Conservation (phyloP, 2,329 filamentous ascomycete genomes). For the Curvularia lunata region DNA sequence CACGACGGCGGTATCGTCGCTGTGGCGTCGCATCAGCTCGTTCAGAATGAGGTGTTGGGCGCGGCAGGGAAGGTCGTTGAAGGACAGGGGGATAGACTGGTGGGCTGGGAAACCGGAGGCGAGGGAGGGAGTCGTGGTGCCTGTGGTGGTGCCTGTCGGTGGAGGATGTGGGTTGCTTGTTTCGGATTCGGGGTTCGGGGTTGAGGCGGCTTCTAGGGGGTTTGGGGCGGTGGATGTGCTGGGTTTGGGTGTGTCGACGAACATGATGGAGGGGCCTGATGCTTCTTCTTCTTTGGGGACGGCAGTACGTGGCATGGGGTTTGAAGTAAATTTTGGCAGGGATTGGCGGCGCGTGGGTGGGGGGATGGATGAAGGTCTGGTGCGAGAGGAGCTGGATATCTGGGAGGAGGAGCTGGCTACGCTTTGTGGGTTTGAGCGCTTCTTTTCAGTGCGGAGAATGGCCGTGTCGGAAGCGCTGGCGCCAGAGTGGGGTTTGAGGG, state of each 20-base stretch:
- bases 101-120: conserved; percentile 61
- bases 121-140: conserved; percentile 10
- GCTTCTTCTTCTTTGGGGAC: conserved; percentile 67
- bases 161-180: background rate
- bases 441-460: conserved; percentile 16
- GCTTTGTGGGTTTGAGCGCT: conserved; percentile 18
- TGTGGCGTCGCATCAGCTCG: conserved; percentile 69
- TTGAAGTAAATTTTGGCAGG: conserved; percentile 71
- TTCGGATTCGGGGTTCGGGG: background rate
- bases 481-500: conserved; percentile 34
- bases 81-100: conserved; percentile 72
- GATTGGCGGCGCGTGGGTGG: conserved; percentile 61
- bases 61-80: conserved; percentile 84
- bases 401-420: conserved; percentile 28
- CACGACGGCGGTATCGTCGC: conserved; percentile 69
- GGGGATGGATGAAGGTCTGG: conserved; percentile 51
- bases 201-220: conserved; percentile 21
- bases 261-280: conserved; percentile 75
- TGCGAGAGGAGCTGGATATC: conserved; percentile 28
- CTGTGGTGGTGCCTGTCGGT: background rate
- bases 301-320: conserved; percentile 72
- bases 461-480: conserved; percentile 40
- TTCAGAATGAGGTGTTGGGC: conserved; percentile 88
- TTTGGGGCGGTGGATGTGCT: conserved; percentile 24
- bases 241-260: conserved; percentile 59